These are phyloP conservation scores for Sanghuangporus sanghuang DNA, from an alignment of 1,284 basidiomycete species.

Conservation along the genomic window DNA sequence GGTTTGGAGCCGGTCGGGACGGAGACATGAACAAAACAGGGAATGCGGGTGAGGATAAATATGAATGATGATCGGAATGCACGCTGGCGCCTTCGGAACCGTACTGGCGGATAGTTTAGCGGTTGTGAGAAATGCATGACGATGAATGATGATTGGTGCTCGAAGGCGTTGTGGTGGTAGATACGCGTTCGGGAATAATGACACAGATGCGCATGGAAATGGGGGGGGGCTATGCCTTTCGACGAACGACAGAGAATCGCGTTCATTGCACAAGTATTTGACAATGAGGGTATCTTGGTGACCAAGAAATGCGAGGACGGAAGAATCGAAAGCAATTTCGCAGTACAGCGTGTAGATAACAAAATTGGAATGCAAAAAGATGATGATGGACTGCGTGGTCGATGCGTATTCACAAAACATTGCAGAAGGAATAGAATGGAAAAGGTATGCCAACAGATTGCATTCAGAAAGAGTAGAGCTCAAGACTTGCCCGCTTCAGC, in stretches of 20 bases:
- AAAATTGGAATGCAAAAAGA: not conserved
- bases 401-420: not conserved
- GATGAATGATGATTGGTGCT: not conserved
- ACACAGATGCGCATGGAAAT: not conserved
- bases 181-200: not conserved
- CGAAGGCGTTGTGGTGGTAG: not conserved
- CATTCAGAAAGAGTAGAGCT: slow-evolving; percentile 1
- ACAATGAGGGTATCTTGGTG: not conserved
- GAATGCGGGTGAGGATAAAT: not conserved
- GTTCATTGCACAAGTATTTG: not conserved
- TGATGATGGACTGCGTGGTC: not conserved
- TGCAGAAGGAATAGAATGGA: not conserved
- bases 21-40: slow-evolving; percentile 40
- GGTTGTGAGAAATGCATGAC: not conserved
- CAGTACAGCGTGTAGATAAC: not conserved
- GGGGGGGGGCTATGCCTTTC: not conserved
- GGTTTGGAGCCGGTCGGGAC: not conserved
- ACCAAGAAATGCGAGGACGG: not conserved
- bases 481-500: slow-evolving; percentile 17
- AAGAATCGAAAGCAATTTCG: not conserved
- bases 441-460: not conserved
- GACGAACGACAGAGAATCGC: not conserved
- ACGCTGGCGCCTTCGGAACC: slow-evolving; percentile 25
- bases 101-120: not conserved
- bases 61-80: not conserved